Conservation (phyloP, 1,139 yeast genomes). For the Blastobotrys indianensis region DNA sequence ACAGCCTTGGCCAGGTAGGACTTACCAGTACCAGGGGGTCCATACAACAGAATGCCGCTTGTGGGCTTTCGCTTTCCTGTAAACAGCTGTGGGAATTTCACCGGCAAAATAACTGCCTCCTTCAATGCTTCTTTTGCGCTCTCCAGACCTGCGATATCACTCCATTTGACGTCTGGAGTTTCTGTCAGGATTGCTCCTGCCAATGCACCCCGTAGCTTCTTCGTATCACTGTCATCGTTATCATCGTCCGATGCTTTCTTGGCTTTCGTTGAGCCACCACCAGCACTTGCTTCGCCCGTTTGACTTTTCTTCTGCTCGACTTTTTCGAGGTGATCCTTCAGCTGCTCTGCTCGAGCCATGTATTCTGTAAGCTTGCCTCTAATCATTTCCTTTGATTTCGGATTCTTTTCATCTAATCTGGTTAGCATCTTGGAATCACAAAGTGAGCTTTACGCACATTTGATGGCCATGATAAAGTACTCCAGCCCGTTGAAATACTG, state of each 20-base stretch:
- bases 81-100: slow-evolving; percentile 88
- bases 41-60: slow-evolving; percentile 84
- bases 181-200: slow-evolving; percentile 90
- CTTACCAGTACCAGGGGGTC: slow-evolving; percentile 99
- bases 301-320: slow-evolving; percentile 38
- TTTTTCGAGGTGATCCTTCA: slow-evolving; percentile 82
- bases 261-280: slow-evolving; percentile 52
- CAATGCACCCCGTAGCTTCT: slow-evolving; percentile 83
- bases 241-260: slow-evolving; percentile 46
- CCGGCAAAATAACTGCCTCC: slow-evolving; percentile 95
- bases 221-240: slow-evolving; percentile 77
- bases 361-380: slow-evolving; percentile 88
- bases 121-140: slow-evolving; percentile 93
- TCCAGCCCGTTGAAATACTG: slow-evolving; percentile 90
- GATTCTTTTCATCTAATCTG: slow-evolving; percentile 70
- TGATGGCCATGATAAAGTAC: slow-evolving; percentile 90
- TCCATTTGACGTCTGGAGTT: slow-evolving; percentile 91
- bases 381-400: slow-evolving; percentile 80
- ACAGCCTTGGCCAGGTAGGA: slow-evolving; percentile 96
- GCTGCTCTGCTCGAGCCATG: slow-evolving; percentile 85
- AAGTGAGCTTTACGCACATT: slow-evolving; percentile 38
- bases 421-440: neutral
- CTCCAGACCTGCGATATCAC: slow-evolving; percentile 93
- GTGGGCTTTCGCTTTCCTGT: slow-evolving; percentile 93
- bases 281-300: slow-evolving; percentile 44